Conservation (phyloP, 352 stramenopile genomes). For the Pythium utonaiense region DNA sequence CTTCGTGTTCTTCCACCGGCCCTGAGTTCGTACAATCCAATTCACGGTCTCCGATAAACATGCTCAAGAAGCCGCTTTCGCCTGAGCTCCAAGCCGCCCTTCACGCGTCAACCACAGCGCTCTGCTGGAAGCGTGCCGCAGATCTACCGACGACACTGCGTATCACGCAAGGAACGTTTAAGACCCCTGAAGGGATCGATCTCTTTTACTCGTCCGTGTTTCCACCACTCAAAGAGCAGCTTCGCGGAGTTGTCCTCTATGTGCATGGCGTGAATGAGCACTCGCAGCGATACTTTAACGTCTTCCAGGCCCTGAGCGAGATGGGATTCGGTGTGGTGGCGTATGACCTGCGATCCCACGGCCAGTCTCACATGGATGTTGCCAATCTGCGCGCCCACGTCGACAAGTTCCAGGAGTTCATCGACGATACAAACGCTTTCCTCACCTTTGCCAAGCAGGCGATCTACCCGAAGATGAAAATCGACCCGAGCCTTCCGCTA, state of each 20-base stretch:
- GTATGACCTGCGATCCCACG: slow-evolving; percentile 19
- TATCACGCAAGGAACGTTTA: not conserved
- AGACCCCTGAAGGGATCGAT: not conserved
- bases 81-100: not conserved
- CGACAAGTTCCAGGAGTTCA: slow-evolving; percentile 12
- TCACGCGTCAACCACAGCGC: not conserved
- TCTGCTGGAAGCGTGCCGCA: slow-evolving; percentile 7
- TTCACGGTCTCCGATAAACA: not conserved
- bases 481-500: slow-evolving; percentile 1
- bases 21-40: too few relatives aligned
- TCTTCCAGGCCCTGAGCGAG: slow-evolving; percentile 2
- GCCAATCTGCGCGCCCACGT: slow-evolving; percentile 6
- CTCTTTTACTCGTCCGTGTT: slow-evolving; percentile 1
- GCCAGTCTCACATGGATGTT: slow-evolving; percentile 12
- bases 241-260: slow-evolving; percentile 37
- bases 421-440: slow-evolving; percentile 27
- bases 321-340: slow-evolving; percentile 14
- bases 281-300: slow-evolving; percentile 8
- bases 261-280: slow-evolving; percentile 15
- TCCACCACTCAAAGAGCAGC: not conserved
- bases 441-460: slow-evolving; percentile 18
- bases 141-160: slow-evolving; percentile 2
- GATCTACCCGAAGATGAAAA: slow-evolving; percentile 6
- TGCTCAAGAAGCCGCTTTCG: not conserved
- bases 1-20: too few relatives aligned